Evolutionary conservation across 345 rosid species (phyloP).

Genomic region (Citrus cavaleriei): DNA sequence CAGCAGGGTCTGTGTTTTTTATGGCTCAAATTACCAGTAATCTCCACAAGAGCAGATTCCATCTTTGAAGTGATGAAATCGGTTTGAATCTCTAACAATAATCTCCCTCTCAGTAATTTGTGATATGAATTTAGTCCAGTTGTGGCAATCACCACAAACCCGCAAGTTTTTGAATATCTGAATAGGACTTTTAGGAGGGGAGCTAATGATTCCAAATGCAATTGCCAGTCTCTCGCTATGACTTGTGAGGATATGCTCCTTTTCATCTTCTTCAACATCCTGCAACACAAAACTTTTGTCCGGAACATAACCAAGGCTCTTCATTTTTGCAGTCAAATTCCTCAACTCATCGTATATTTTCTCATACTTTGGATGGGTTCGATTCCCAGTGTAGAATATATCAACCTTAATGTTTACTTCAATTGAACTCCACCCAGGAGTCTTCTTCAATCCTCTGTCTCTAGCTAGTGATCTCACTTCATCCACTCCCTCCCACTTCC

Average conservation of each 20-base stretch:
- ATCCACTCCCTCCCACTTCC: constrained; percentile 55
- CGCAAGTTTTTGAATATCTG: constrained; percentile 54
- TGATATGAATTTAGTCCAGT: constrained; percentile 30
- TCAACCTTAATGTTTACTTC: constrained; percentile 44
- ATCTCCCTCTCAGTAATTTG: constrained; percentile 31
- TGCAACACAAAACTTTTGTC: constrained; percentile 53
- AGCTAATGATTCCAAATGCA: constrained; percentile 43
- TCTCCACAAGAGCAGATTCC: constrained; percentile 58
- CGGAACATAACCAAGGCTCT: constrained; percentile 49
- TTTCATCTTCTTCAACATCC: constrained; percentile 63
- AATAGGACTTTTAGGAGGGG: constrained; percentile 37
- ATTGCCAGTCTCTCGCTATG: constrained; percentile 62
- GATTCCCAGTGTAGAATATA: constrained; percentile 54
- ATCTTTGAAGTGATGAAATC: constrained; percentile 54
- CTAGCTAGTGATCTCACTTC: constrained; percentile 40
- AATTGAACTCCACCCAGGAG: constrained; percentile 65
- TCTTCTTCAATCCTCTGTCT: constrained; percentile 51
- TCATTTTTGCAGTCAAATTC: constrained; percentile 37
- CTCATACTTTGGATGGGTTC: constrained; percentile 37
- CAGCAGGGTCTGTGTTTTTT: not conserved
- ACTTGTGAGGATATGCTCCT: constrained; percentile 51
- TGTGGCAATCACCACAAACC: constrained; percentile 48
- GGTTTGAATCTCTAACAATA: constrained; percentile 40
- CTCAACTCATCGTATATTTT: constrained; percentile 39
- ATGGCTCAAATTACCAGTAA: constrained; percentile 34